These are phyloP conservation scores for Gautieria morchelliformis DNA, from an alignment of 768 basidiomycete species.

Conservation along the genomic window DNA sequence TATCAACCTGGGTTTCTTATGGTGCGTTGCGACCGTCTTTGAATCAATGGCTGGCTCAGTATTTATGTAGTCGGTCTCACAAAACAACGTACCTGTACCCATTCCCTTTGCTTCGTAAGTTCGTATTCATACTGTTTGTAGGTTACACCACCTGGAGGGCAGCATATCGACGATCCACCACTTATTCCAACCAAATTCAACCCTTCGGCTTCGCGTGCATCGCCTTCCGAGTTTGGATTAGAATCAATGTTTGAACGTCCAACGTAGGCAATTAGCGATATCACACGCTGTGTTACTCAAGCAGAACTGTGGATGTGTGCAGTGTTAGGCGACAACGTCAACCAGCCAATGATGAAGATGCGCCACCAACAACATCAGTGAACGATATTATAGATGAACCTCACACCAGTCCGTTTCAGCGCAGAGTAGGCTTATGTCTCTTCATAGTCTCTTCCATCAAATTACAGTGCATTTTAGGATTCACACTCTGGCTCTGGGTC, in stretches of 20 bases:
- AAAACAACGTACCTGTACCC: conserved; percentile 38
- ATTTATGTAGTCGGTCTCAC: conserved; percentile 44
- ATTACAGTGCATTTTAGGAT: conserved; percentile 16
- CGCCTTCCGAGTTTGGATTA: conserved; percentile 67
- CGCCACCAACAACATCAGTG: conserved; percentile 67
- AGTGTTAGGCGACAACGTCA: conserved; percentile 31
- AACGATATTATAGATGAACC: conserved; percentile 63
- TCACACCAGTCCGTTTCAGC: conserved; percentile 29
- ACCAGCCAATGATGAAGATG: conserved; percentile 67
- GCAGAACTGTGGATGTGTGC: neutral
- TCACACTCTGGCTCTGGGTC: conserved; percentile 29
- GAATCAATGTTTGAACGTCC: conserved; percentile 80
- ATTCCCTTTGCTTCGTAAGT: neutral
- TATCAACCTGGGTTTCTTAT: conserved; percentile 78
- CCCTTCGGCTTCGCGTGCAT: conserved; percentile 51
- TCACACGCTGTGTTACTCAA: neutral
- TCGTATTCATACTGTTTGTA: conserved; percentile 12
- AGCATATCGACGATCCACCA: conserved; percentile 64
- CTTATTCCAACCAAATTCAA: conserved; percentile 76
- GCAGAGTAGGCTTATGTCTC: conserved; percentile 28
- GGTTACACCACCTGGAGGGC: conserved; percentile 40
- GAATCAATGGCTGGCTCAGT: too few species aligned
- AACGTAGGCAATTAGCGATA: conserved; percentile 29
- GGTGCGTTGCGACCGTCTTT: conserved; percentile 33
- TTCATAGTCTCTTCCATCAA: neutral